A percentile compares a stretch with the other conserved stretches of the same genome.
Conservation (phyloP, 1,139 yeast species). For the Pichia sp. region DNA sequence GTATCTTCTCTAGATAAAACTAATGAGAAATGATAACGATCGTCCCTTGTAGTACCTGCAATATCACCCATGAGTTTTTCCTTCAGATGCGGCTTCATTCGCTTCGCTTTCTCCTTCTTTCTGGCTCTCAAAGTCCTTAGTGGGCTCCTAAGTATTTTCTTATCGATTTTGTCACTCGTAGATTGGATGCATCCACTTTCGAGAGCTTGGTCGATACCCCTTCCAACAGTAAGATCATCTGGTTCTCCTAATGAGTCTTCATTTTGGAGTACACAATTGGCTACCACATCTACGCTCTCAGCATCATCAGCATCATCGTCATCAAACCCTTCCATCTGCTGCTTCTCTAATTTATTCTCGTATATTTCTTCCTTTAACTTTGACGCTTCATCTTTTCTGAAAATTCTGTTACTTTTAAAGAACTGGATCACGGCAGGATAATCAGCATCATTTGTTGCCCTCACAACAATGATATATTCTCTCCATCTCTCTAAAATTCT, state of each 20-base stretch:
- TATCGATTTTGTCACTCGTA: background rate
- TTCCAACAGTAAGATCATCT: background rate
- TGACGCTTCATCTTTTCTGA: constrained; percentile 20
- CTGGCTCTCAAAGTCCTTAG: too few relatives aligned
- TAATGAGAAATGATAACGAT: constrained; percentile 17
- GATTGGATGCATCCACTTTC: background rate
- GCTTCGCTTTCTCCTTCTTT: background rate
- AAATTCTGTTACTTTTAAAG: constrained; percentile 41
- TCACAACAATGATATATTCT: constrained; percentile 61
- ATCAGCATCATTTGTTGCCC: constrained; percentile 44
- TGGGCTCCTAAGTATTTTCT: too few relatives aligned
- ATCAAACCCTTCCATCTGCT: constrained; percentile 1
- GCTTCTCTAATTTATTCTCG: background rate
- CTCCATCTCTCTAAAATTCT: constrained; percentile 66
- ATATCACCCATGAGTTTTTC: background rate
- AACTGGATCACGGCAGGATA: constrained; percentile 57
- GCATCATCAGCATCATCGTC: constrained; percentile 4
- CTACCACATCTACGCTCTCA: constrained; percentile 1
- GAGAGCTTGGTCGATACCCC: too few relatives aligned
- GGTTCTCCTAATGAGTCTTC: background rate
- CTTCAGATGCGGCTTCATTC: too few relatives aligned
- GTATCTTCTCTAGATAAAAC: constrained; percentile 22
- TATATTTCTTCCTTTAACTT: constrained; percentile 17
- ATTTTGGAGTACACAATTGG: background rate
- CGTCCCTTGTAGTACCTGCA: background rate